Base-by-base conservation (phyloP, 1,284 basidiomycete species). In the Naganishia liquefaciens region DNA sequence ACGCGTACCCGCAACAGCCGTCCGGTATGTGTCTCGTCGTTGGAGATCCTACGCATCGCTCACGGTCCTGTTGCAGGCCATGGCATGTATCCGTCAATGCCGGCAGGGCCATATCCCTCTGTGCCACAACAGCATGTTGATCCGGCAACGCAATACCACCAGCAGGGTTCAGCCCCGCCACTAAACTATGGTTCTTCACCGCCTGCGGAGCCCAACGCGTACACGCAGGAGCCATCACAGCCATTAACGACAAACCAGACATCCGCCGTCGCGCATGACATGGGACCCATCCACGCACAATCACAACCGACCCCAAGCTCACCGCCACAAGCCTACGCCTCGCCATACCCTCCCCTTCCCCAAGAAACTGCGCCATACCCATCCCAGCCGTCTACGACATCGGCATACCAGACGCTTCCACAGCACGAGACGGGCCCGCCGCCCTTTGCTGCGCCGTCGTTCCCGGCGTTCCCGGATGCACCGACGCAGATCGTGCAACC, bases 111-210 rank as follows among this genome's bases (percentile, higher is more conserved):
- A 11, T 47, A 47, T 21, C 19, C 21, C 15, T 13, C 21, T 21
- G 43, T 19, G 10, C 2, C 70, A 51, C 68, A 60, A 49, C 69
- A 62, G 47, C 68, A 55, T 21, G 10, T 3, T 5, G 21, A 21
- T 5, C 23, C 23, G n/a, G 46, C 46, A 25, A 44, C 47, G n/a
- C 65, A 43, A 42, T 62, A 40, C n/a, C 55, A 62, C 17, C 60
- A 28, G 10, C 23, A 68, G 64, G 58, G 68, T 57, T 65, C 70
- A 5, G 68, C 67, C 46, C 71, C 68, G 39, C 73, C 71, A 30
- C 40, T 62, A 37, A 51, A 46, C 55, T 64, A 68, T 30, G 68
- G 74, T 42, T 71, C 75, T 61, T 66, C 76, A 39, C 74, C 76
- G 33, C 75, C 74, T 42, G 62, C 68, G 68, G 66, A 73, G 64